phyloP scores from a whole-genome alignment of 1,284 basidiomycete species.

The Hortiboletus rubellus region DNA sequence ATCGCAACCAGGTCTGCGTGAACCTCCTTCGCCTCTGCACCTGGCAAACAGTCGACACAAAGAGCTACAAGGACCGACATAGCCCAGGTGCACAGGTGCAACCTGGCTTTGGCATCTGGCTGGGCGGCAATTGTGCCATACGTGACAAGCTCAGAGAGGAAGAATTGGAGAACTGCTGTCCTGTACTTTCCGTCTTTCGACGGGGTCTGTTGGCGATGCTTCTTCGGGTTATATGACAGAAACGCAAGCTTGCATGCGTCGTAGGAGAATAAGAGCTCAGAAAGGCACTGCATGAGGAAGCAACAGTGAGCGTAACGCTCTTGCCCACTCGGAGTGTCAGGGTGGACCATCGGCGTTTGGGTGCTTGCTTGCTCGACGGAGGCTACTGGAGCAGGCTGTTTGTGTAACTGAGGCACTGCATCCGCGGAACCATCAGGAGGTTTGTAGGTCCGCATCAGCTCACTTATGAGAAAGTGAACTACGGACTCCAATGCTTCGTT shows the following conservation, averaged over 20 bases:
- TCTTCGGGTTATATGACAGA: constrained; percentile 76
- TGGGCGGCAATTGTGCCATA: constrained; percentile 70
- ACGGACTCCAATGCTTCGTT: constrained; percentile 62
- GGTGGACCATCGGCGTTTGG: constrained; percentile 11
- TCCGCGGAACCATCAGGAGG: constrained; percentile 19
- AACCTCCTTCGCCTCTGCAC: constrained; percentile 73
- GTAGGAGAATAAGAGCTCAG: constrained; percentile 93
- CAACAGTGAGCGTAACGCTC: constrained; percentile 68
- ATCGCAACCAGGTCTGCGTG: constrained; percentile 79
- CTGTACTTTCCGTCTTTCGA: constrained; percentile 67
- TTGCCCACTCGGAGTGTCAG: constrained; percentile 24
- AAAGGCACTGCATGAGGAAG: constrained; percentile 90
- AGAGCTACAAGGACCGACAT: constrained; percentile 91
- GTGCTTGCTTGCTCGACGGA: constrained; percentile 20
- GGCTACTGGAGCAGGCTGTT: constrained; percentile 1
- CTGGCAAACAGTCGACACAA: constrained; percentile 77
- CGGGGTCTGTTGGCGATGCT: constrained; percentile 54
- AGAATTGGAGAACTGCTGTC: constrained; percentile 69
- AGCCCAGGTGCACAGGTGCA: constrained; percentile 82
- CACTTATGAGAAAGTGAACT: constrained; percentile 71
- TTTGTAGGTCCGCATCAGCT: constrained; percentile 67
- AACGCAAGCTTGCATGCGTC: constrained; percentile 89
- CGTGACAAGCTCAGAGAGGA: constrained; percentile 76
- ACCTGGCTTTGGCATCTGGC: constrained; percentile 53
- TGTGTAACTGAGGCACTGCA: constrained; percentile 15